Evolutionary conservation across 2,329 filamentous ascomycete species (phyloP), one percentile per base, ranked within the genome.

Genomic region (Thielaviopsis euricoi): DNA sequence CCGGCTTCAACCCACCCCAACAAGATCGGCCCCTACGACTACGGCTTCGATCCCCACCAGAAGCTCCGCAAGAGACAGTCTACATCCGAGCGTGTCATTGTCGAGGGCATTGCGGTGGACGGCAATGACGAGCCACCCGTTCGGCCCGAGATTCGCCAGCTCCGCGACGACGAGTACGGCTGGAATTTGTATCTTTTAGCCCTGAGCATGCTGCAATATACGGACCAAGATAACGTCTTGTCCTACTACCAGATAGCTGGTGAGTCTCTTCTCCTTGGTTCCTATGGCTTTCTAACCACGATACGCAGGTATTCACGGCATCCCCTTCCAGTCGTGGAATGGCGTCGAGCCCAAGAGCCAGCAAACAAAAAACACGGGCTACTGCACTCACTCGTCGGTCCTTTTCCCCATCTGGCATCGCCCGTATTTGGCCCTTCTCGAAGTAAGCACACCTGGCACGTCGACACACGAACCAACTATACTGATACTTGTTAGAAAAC

Each of bases 361-460:
- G 40, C 58, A 61, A 48, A 61, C 59, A 19, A 58, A 50, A 21
- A 71, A 74, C 46, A 74, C 77, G 17, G 88, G 87, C 54, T 94
- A 89, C 67, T 94, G 89, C 67, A 80, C 80, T 15, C 89, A 95
- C 69, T 79, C 76, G 23, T 86, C 85, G 1, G 80, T 84, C 48
- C 72, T 93, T 17, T 93, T 95, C 67, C 80, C 85, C 46, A 78
- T 83, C 46, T 94, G 89, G 89, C 89, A 95, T 73, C 80, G 89
- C 54, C 86, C 87, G 0, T 94, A 91, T 68, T 73, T 93, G 60
- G 77, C 75, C 29, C 67, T 81, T 55, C 79, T 79, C 59, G 79
- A 82, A 73, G 79, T 78, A 61, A 59, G 66, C 43, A 1, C n/a
- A n/a, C 15, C 37, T 37, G 49, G 48, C 1, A 21, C 22, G 26